Percentiles rank a stretch among this genome's conserved stretches.
These are phyloP conservation scores for Ascochyta pisi DNA, from an alignment of 2,329 filamentous ascomycete genomes.

Conservation along the genomic window DNA sequence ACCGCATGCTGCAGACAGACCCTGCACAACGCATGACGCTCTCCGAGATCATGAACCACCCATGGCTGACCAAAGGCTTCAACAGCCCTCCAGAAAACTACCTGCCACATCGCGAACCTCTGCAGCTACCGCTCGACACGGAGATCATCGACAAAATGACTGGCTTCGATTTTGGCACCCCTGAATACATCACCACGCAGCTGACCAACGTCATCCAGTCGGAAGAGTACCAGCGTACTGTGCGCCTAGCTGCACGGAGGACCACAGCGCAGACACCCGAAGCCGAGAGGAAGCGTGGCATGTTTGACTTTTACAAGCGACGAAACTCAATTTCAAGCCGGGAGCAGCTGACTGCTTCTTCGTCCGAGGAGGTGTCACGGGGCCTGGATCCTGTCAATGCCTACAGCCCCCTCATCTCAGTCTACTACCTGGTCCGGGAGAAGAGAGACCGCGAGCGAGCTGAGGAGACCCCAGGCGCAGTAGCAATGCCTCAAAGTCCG, in stretches of 20 bases:
- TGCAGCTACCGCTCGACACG: slow-evolving; percentile 82
- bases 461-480: slow-evolving; percentile 65
- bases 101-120: slow-evolving; percentile 79
- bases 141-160: slow-evolving; percentile 93
- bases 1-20: slow-evolving; percentile 94
- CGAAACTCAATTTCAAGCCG: slow-evolving; percentile 87
- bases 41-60: slow-evolving; percentile 90
- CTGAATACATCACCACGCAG: slow-evolving; percentile 82
- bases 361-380: slow-evolving; percentile 80
- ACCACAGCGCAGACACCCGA: slow-evolving; percentile 63
- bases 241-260: slow-evolving; percentile 74
- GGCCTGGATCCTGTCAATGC: slow-evolving; percentile 91
- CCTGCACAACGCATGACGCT: slow-evolving; percentile 85
- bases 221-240: slow-evolving; percentile 87
- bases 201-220: slow-evolving; percentile 88
- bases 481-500: slow-evolving; percentile 63
- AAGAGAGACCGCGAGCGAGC: slow-evolving; percentile 81
- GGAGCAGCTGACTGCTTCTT: slow-evolving; percentile 84
- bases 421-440: slow-evolving; percentile 96
- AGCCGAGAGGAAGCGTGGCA: slow-evolving; percentile 81
- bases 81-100: slow-evolving; percentile 87
- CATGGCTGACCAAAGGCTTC: slow-evolving; percentile 96
- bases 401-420: slow-evolving; percentile 87
- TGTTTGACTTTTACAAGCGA: slow-evolving; percentile 97
- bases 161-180: slow-evolving; percentile 93